Conservation (phyloP, 371 early-diverging fungal genomes). For the Mortierella polycephala region DNA sequence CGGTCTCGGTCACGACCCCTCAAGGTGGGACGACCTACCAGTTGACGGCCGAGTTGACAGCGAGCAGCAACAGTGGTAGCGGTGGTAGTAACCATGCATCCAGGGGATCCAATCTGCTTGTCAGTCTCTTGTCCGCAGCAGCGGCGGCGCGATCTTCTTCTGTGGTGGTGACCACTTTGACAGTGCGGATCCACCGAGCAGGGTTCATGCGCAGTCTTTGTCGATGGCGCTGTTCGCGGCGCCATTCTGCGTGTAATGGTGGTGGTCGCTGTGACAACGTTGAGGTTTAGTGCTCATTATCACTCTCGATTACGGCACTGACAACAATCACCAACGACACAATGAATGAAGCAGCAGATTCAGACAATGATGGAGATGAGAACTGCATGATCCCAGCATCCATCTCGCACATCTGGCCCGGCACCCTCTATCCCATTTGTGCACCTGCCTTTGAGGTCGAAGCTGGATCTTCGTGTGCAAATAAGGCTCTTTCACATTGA, state of each 20-base stretch:
- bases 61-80: background rate
- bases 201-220: conserved; percentile 7
- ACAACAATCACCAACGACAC: background rate
- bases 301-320: background rate
- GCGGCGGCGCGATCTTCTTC: background rate
- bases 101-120: background rate
- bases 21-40: conserved; percentile 25
- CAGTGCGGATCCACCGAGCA: conserved; percentile 7
- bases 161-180: background rate
- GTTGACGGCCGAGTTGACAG: conserved; percentile 13
- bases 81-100: background rate
- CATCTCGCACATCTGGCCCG: conserved; percentile 15
- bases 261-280: background rate
- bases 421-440: conserved; percentile 11
- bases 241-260: background rate
- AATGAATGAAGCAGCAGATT: background rate
- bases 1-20: conserved; percentile 21
- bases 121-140: conserved; percentile 3
- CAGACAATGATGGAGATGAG: conserved; percentile 3
- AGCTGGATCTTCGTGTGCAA: conserved; percentile 6
- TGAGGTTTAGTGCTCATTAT: too few relatives aligned
- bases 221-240: background rate
- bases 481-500: background rate
- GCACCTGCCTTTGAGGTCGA: conserved; percentile 16
- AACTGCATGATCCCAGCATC: conserved; percentile 7